phyloP scores from a whole-genome alignment of 2,329 filamentous ascomycete species.

The Bimuria novae-zelandiae region DNA sequence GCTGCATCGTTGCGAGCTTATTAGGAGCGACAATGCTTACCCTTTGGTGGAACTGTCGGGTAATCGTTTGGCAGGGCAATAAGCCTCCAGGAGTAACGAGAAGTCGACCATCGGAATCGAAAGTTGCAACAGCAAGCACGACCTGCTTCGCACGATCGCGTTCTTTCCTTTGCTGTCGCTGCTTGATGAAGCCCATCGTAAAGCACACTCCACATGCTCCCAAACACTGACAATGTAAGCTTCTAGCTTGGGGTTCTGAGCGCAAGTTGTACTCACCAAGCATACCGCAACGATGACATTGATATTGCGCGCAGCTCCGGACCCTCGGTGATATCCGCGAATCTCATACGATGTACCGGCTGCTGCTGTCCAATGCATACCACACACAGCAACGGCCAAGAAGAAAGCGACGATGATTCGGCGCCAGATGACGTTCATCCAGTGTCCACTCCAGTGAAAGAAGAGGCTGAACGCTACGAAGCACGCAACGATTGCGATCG shows the following conservation, averaged over 20 bases:
- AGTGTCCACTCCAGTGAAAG: constrained; percentile 75
- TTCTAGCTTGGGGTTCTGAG: constrained; percentile 70
- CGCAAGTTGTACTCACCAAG: constrained; percentile 58
- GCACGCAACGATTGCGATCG: constrained; percentile 75
- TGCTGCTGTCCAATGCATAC: constrained; percentile 86
- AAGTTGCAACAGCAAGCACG: constrained; percentile 64
- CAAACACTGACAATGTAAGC: constrained; percentile 56
- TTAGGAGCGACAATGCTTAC: constrained; percentile 62
- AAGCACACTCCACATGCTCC: constrained; percentile 46
- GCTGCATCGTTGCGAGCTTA: constrained; percentile 37
- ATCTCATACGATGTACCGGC: constrained; percentile 71
- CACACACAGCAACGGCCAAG: constrained; percentile 75
- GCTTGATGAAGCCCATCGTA: constrained; percentile 43
- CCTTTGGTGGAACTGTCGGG: constrained; percentile 57
- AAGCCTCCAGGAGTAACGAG: constrained; percentile 72
- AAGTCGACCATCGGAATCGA: constrained; percentile 68
- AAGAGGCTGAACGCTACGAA: constrained; percentile 73
- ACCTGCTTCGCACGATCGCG: constrained; percentile 58
- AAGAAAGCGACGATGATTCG: constrained; percentile 67
- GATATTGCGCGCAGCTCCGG: constrained; percentile 56
- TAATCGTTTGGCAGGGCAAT: constrained; percentile 75
- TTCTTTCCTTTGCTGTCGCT: constrained; percentile 45
- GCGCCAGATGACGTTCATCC: constrained; percentile 81
- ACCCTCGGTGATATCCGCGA: constrained; percentile 49
- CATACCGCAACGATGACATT: constrained; percentile 75